Base-by-base conservation (phyloP, 192 early-diverging fungal genomes). In the Backusella macrospora region DNA sequence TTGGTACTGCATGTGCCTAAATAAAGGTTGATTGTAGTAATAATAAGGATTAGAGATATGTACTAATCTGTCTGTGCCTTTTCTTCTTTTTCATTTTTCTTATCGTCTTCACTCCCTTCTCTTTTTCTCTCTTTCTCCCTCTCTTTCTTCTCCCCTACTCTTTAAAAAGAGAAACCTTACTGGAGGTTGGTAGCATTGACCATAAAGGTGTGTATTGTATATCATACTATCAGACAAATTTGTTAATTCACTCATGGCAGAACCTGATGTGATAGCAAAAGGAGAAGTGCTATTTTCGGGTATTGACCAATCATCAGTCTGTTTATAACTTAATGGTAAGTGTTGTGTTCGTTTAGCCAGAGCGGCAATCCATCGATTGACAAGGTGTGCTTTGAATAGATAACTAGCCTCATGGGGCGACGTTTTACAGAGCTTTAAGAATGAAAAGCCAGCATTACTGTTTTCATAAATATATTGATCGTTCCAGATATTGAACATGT, bases 1-100 rank as follows among this genome's bases (percentile, higher is more conserved):
- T 83, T 1, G 92, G 89, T 10, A 90, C 88, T 12, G 93, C 85
- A 18, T 87, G 78, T 0, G 81, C 92, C 52, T 85, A 63, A 14
- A 55, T 71, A 23, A 16, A 23, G 40, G 18, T n/a, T 48, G 2
- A 21, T 44, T 69, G 46, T 34, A 34, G 29, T 34, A 34, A 34
- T 34, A 34, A 34, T 34, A 34, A 34, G 0, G 29, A 34, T 34
- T 34, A 34, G 29, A 34, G 29, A 34, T 2, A 34, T 34, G 29
- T 34, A 34, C 29, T 34, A 45, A 69, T 2, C 8, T n/a, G 73
- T 42, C 82, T 83, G 74, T 83, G 78, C 70, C 82, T 88, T n/a
- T 84, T 84, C n/a, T 23, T 83, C 16, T 52, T 26, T 6, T 6
- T n/a, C 12, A 13, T 15, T 65, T 9, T 8, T 37, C 1, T n/a